A percentile compares a stretch with the other conserved stretches of the same genome.
phyloP scores from a whole-genome alignment of 495 filamentous ascomycete species.

The Lichenothelia convexa region DNA sequence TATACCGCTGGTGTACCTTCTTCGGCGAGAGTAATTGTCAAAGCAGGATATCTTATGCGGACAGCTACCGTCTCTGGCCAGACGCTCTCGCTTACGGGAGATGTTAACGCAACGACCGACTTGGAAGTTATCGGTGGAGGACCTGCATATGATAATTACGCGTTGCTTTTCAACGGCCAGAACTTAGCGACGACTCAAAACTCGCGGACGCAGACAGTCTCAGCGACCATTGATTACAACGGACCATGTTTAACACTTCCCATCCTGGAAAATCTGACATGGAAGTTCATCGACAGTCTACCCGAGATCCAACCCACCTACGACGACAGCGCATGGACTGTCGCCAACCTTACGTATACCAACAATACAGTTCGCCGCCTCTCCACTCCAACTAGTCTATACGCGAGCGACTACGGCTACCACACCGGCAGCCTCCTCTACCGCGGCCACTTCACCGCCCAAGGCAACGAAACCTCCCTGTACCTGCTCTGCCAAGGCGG shows the following conservation, averaged over 20 bases:
- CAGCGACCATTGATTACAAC: slow-evolving; percentile 31
- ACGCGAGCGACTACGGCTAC: slow-evolving; percentile 57
- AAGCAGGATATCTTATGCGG: slow-evolving; percentile 60
- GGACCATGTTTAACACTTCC: slow-evolving; percentile 37
- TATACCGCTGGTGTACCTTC: slow-evolving; percentile 6
- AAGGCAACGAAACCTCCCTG: slow-evolving; percentile 38
- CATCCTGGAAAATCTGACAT: slow-evolving; percentile 34
- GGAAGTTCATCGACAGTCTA: slow-evolving; percentile 53
- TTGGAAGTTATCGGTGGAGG: slow-evolving; percentile 47
- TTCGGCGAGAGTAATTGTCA: slow-evolving; percentile 41
- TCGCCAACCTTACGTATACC: slow-evolving; percentile 33
- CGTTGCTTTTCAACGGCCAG: slow-evolving; percentile 40
- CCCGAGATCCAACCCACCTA: slow-evolving; percentile 48
- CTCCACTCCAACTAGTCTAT: slow-evolving; percentile 44
- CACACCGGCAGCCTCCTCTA: slow-evolving; percentile 49
- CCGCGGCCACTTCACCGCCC: slow-evolving; percentile 53
- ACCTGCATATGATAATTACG: slow-evolving; percentile 26
- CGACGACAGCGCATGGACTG: slow-evolving; percentile 48
- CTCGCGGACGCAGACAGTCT: slow-evolving; percentile 34
- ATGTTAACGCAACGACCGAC: slow-evolving; percentile 49
- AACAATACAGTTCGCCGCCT: slow-evolving; percentile 38
- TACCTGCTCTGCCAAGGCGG: slow-evolving; percentile 44
- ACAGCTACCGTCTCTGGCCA: slow-evolving; percentile 32
- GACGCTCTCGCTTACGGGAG: slow-evolving; percentile 42
- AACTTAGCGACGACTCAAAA: slow-evolving; percentile 23